phyloP scores from a whole-genome alignment of 257 asterid species.

The Scutellaria baicalensis region DNA sequence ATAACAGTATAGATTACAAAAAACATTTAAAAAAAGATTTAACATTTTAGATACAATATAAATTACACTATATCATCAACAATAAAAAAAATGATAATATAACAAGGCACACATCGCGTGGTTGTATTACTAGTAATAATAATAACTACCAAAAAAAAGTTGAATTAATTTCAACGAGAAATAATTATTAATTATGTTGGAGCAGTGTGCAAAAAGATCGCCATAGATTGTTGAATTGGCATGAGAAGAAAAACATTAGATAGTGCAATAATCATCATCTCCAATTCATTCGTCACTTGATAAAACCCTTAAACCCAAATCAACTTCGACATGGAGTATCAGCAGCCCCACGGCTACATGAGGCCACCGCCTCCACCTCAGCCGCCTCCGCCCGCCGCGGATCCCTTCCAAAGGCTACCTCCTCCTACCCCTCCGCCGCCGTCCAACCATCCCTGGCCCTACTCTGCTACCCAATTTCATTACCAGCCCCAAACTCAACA shows the following conservation, averaged over 20 bases:
- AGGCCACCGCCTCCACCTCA: conserved; percentile 40
- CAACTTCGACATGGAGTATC: conserved; percentile 42
- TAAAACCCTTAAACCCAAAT: conserved; percentile 40
- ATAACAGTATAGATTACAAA: too few species aligned
- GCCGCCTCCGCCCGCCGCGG: conserved; percentile 44
- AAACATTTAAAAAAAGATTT: too few species aligned
- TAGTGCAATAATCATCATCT: not conserved
- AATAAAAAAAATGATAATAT: too few species aligned
- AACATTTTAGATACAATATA: too few species aligned
- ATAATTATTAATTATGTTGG: too few species aligned
- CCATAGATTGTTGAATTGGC: too few species aligned
- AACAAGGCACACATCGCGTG: too few species aligned
- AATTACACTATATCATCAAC: too few species aligned
- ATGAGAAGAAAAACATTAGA: not conserved
- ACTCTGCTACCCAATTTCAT: conserved; percentile 57
- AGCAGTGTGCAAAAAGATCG: too few species aligned
- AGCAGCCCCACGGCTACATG: conserved; percentile 52
- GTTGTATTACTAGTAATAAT: too few species aligned
- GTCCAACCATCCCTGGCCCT: conserved; percentile 39
- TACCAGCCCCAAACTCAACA: conserved; percentile 56
- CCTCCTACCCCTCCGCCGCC: conserved; percentile 33
- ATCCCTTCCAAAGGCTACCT: conserved; percentile 53
- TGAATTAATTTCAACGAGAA: too few species aligned
- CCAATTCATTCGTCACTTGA: not conserved
- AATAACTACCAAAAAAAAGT: too few species aligned